Conservation (phyloP, 208 protist genomes). For the Leptomonas seymouri region DNA sequence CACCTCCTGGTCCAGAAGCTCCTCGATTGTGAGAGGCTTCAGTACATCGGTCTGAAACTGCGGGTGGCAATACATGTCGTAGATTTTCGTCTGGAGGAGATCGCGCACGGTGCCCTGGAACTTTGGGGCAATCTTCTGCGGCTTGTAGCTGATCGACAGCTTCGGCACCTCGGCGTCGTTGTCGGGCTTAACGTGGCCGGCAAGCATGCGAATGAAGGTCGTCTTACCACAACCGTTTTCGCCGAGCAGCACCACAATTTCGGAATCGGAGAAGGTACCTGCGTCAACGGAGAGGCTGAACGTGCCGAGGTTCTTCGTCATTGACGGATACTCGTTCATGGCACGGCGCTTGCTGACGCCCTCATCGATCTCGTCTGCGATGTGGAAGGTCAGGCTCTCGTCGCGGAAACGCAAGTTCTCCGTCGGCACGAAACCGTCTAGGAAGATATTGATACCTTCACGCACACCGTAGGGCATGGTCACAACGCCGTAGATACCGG, state of each 20-base stretch:
- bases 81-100: conserved; percentile 98
- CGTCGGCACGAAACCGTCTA: conserved; percentile 99
- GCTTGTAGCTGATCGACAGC: conserved; percentile 99
- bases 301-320: conserved; percentile 96
- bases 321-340: conserved; percentile 95
- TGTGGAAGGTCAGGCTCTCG: conserved; percentile 96
- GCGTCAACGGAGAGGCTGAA: conserved; percentile 96
- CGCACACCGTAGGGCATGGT: conserved; percentile 99
- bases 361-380: conserved; percentile 83
- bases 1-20: conserved; percentile 97
- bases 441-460: conserved; percentile 99
- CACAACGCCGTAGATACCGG: conserved; percentile 99
- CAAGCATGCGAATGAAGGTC: conserved; percentile 99
- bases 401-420: conserved; percentile 99
- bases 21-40: conserved; percentile 98
- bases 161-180: conserved; percentile 91
- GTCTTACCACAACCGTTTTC: conserved; percentile 99
- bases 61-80: conserved; percentile 95
- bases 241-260: conserved; percentile 99
- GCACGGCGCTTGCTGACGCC: conserved; percentile 68
- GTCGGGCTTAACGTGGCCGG: conserved; percentile 94
- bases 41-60: conserved; percentile 99
- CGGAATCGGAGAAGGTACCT: conserved; percentile 97
- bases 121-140: conserved; percentile 99
- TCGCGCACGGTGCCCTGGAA: conserved; percentile 96